Evolutionary conservation across 179 eudicot species (phyloP).

Genomic region (Carnegiea gigantea): DNA sequence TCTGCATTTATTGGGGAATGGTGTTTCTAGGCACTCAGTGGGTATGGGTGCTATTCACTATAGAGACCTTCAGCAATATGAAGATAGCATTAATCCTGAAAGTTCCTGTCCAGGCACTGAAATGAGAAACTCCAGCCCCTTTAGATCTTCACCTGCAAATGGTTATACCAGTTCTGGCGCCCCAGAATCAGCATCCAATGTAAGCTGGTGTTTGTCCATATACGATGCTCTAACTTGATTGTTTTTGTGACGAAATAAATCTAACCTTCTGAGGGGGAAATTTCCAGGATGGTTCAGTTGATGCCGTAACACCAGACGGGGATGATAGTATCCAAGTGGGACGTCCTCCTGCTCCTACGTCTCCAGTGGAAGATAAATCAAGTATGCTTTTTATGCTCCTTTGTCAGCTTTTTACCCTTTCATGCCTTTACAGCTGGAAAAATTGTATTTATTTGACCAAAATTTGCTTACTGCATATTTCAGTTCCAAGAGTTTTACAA

Average conservation of each 20-base stretch:
- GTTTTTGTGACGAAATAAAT: conserved; percentile 9
- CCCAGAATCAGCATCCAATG: conserved; percentile 47
- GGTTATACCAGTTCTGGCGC: conserved; percentile 26
- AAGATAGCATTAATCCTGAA: conserved; percentile 19
- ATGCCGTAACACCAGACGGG: conserved; percentile 39
- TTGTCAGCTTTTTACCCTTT: conserved; percentile 7
- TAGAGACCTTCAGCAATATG: conserved; percentile 21
- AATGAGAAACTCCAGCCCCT: conserved; percentile 25
- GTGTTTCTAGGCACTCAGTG: conserved; percentile 20
- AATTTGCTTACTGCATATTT: conserved; percentile 13
- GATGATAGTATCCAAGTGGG: conserved; percentile 40
- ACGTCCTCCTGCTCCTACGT: conserved; percentile 39
- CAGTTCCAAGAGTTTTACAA: conserved; percentile 32
- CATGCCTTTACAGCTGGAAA: not conserved
- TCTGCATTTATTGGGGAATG: conserved; percentile 28
- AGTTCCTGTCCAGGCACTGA: conserved; percentile 24
- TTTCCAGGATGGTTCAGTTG: conserved; percentile 55
- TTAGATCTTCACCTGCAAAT: conserved; percentile 30
- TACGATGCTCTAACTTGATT: not conserved
- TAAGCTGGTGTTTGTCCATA: conserved; percentile 30
- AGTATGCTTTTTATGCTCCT: conserved; percentile 27
- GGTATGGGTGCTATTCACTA: conserved; percentile 25
- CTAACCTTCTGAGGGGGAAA: conserved; percentile 5
- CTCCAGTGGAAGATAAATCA: conserved; percentile 34
- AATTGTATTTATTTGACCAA: conserved; percentile 13